Conservation (phyloP, 2,329 filamentous ascomycete genomes). For the Fusarium drepaniforme region DNA sequence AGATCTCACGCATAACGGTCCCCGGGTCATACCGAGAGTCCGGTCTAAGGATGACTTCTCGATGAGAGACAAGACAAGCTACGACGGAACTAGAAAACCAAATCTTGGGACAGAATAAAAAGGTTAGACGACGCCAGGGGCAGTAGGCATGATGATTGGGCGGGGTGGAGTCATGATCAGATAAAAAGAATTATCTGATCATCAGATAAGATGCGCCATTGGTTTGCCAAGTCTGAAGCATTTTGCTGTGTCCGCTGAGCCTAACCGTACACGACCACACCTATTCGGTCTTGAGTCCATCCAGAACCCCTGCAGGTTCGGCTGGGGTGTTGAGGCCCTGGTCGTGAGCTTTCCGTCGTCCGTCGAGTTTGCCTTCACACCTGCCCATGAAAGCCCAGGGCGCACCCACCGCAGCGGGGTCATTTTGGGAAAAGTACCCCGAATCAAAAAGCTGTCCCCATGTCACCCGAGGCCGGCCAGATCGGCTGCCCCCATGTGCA, state of each 20-base stretch:
- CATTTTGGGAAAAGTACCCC: not conserved
- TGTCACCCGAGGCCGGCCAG: constrained; percentile 13
- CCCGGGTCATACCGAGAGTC: not conserved
- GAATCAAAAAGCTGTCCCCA: not conserved
- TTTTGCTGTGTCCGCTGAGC: not conserved
- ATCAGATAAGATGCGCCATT: constrained; percentile 39
- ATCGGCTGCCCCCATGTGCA: constrained; percentile 11
- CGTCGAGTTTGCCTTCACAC: not conserved
- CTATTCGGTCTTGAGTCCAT: not conserved
- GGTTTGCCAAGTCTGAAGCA: constrained; percentile 17
- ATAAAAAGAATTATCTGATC: constrained; percentile 36
- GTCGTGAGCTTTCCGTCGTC: not conserved
- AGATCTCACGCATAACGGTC: constrained; percentile 2
- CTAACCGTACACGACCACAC: not conserved
- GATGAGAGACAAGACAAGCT: not conserved
- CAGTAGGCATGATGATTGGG: not conserved
- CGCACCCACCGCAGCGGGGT: not conserved
- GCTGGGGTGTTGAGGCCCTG: not conserved
- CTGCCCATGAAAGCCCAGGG: not conserved
- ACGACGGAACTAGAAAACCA: not conserved
- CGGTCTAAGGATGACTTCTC: not conserved
- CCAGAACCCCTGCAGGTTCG: not conserved
- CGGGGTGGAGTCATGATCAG: constrained; percentile 14
- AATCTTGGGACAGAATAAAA: constrained; percentile 2
- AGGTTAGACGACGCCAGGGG: not conserved